These are phyloP conservation scores for Pelargonium nanum DNA, from an alignment of 345 rosid genomes.

Conservation along the genomic window DNA sequence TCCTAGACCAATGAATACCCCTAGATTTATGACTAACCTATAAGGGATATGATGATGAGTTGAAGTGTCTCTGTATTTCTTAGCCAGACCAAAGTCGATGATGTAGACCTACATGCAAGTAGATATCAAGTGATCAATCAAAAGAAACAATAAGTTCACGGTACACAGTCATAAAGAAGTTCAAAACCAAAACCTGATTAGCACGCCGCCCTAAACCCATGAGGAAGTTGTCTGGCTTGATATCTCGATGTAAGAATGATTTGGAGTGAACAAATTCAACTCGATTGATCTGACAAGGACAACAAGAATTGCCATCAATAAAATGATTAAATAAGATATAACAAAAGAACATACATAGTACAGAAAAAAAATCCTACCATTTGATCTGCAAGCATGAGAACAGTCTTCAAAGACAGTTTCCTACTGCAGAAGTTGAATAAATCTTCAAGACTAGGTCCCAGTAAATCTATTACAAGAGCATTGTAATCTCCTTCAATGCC, in stretches of 20 bases:
- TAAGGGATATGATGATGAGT: slow-evolving; percentile 86
- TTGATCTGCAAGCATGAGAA: slow-evolving; percentile 90
- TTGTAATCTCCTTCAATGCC: slow-evolving; percentile 83
- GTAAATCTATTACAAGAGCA: slow-evolving; percentile 74
- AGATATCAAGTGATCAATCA: slow-evolving; percentile 8
- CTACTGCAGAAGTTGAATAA: slow-evolving; percentile 80
- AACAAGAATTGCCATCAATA: slow-evolving; percentile 13
- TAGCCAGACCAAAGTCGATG: slow-evolving; percentile 89
- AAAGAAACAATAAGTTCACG: slow-evolving; percentile 3
- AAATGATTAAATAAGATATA: neutral
- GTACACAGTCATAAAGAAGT: neutral
- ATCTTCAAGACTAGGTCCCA: slow-evolving; percentile 95
- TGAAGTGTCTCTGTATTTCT: slow-evolving; percentile 71
- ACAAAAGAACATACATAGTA: slow-evolving; percentile 4
- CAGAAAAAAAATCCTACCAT: slow-evolving; percentile 42
- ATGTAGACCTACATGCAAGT: slow-evolving; percentile 46
- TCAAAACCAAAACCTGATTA: slow-evolving; percentile 45
- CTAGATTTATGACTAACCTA: slow-evolving; percentile 45
- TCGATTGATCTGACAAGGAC: slow-evolving; percentile 54
- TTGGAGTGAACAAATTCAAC: slow-evolving; percentile 79
- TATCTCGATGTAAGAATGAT: slow-evolving; percentile 82
- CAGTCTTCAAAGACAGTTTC: slow-evolving; percentile 78
- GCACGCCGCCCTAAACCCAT: slow-evolving; percentile 92
- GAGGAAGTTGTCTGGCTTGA: slow-evolving; percentile 87
- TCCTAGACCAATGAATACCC: no score